Conservation (phyloP, 805 yeast genomes). For the Saturnispora besseyi region DNA sequence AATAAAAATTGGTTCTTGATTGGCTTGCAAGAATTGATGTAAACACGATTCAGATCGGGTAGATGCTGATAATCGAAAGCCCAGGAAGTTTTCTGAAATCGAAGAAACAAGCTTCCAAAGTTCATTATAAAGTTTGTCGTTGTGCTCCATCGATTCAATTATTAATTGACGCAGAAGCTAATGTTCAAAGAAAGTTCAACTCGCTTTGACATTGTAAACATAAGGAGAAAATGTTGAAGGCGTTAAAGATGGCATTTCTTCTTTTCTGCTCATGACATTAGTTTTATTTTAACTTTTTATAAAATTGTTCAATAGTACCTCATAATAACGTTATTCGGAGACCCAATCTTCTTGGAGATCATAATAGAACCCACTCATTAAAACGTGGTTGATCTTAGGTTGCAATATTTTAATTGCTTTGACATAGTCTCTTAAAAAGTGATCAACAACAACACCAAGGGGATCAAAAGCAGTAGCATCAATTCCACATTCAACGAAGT, state of each 20-base stretch:
- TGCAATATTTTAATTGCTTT: constrained; percentile 2
- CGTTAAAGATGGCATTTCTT: not conserved
- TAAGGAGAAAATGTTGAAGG: not conserved
- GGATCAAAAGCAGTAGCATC: constrained; percentile 36
- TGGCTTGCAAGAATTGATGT: not conserved
- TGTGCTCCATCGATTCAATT: not conserved
- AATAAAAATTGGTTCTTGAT: not conserved
- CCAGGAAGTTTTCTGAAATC: not conserved
- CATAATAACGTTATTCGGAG: not conserved
- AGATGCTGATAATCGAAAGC: not conserved
- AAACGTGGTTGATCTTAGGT: not conserved
- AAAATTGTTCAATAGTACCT: not conserved
- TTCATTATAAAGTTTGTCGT: not conserved
- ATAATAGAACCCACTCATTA: constrained; percentile 5
- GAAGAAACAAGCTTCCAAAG: not conserved
- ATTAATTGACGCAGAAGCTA: not conserved
- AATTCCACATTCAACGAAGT: constrained; percentile 31
- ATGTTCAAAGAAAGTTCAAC: not conserved
- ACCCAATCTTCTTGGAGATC: not conserved
- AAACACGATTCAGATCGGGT: not conserved
- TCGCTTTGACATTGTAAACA: not conserved
- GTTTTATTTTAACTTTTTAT: not conserved
- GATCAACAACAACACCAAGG: constrained; percentile 34
- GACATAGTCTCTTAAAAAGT: constrained; percentile 38
- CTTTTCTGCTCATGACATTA: not conserved